These are phyloP conservation scores for Populus alba DNA, from an alignment of 345 rosid species.

Conservation along the genomic window DNA sequence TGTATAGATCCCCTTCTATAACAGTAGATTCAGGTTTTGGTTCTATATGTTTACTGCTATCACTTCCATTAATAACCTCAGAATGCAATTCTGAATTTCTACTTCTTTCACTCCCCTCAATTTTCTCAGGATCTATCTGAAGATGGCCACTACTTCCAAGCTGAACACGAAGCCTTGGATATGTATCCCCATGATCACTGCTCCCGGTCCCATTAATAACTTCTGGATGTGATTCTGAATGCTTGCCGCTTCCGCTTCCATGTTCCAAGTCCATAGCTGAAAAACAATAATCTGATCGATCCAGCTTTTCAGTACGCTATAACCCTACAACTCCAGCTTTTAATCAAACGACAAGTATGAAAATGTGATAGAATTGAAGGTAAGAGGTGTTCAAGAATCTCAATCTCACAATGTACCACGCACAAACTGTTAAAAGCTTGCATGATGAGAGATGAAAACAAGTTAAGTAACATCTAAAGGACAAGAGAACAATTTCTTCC, in stretches of 20 bases:
- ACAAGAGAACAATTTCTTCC: not conserved
- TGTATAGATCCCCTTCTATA: constrained; percentile 1
- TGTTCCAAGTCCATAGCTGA: constrained; percentile 43
- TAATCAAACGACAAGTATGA: not conserved
- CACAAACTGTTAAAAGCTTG: not conserved
- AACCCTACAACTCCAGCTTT: not conserved
- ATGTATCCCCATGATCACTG: not conserved
- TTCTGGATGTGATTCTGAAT: constrained; percentile 11
- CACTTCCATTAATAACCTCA: constrained; percentile 14
- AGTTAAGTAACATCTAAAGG: too few relatives aligned
- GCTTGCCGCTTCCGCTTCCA: constrained; percentile 19
- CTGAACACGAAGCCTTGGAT: constrained; percentile 15
- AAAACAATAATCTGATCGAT: not conserved
- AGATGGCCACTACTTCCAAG: constrained; percentile 7
- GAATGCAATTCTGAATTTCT: constrained; percentile 18
- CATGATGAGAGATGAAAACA: not conserved
- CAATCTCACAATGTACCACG: not conserved
- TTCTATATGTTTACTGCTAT: constrained; percentile 19
- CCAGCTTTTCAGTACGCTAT: not conserved
- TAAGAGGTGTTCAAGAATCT: not conserved
- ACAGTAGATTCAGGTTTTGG: constrained; percentile 1
- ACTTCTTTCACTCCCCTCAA: constrained; percentile 13
- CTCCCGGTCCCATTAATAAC: constrained; percentile 6
- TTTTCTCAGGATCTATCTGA: constrained; percentile 12
- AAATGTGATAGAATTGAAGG: not conserved